A percentile compares a stretch with the other conserved stretches of the same genome.
Evolutionary conservation across 2,329 filamentous ascomycete species (phyloP).

Genomic region (Pyrenochaeta sp.): DNA sequence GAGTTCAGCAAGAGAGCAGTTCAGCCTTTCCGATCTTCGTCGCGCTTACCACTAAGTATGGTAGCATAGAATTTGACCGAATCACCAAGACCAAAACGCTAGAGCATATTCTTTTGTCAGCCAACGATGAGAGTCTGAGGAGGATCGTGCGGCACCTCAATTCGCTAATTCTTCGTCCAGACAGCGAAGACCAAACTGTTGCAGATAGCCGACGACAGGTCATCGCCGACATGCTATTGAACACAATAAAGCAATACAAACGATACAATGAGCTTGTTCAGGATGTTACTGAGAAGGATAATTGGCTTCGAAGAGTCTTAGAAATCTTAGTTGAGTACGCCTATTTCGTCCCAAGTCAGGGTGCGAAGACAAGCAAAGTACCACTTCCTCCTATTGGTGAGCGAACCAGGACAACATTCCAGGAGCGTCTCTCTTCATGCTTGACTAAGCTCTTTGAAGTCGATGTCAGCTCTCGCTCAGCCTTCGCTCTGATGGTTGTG

Average conservation of each 20-base stretch:
- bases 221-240: conserved; percentile 63
- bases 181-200: conserved; percentile 54
- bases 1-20: conserved; percentile 65
- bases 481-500: conserved; percentile 40
- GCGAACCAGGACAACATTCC: conserved; percentile 60
- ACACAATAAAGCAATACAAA: conserved; percentile 56
- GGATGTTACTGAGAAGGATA: conserved; percentile 46
- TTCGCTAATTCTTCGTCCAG: conserved; percentile 57
- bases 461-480: conserved; percentile 28
- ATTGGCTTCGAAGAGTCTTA: conserved; percentile 56
- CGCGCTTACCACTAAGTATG: conserved; percentile 73
- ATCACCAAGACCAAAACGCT: conserved; percentile 86
- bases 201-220: conserved; percentile 58
- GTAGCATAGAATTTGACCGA: conserved; percentile 83
- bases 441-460: conserved; percentile 59
- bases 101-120: conserved; percentile 73
- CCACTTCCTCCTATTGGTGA: conserved; percentile 57
- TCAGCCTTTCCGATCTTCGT: conserved; percentile 69
- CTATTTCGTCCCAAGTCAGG: conserved; percentile 56
- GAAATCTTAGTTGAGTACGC: conserved; percentile 58
- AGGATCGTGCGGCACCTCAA: conserved; percentile 63
- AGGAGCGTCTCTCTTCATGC: conserved; percentile 64
- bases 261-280: conserved; percentile 30
- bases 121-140: conserved; percentile 59
- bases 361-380: conserved; percentile 41